Percentiles rank a stretch among this genome's conserved stretches.
These are phyloP conservation scores for Lodderomyces orthopsilosis DNA, from an alignment of 1,139 yeast species.

Conservation along the genomic window DNA sequence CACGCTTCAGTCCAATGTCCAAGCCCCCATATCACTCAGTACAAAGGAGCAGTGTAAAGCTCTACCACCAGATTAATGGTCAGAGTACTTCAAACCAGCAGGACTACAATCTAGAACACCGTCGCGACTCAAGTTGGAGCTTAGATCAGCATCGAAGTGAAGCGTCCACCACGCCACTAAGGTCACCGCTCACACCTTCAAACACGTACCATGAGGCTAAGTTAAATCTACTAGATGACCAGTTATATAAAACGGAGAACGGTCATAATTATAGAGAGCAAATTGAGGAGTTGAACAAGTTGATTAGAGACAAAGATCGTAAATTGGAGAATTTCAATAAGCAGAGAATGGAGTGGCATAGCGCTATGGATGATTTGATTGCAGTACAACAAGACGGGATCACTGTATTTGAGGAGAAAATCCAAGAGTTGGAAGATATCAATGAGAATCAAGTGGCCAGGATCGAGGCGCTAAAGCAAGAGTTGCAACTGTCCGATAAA, in stretches of 20 bases:
- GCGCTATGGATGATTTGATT: slow-evolving; percentile 53
- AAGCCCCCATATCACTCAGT: neutral
- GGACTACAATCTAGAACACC: neutral
- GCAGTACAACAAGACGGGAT: slow-evolving; percentile 39
- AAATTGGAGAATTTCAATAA: slow-evolving; percentile 46
- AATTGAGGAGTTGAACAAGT: slow-evolving; percentile 20
- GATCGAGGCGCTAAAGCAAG: slow-evolving; percentile 11
- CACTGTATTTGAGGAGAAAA: slow-evolving; percentile 19
- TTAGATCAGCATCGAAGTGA: neutral
- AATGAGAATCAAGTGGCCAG: slow-evolving; percentile 12
- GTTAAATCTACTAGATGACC: slow-evolving; percentile 9
- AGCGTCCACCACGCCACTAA: neutral
- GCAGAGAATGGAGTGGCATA: slow-evolving; percentile 58
- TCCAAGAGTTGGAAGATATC: slow-evolving; percentile 13
- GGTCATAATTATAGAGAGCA: slow-evolving; percentile 42
- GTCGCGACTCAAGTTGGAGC: slow-evolving; percentile 1
- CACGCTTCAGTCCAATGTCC: slow-evolving; percentile 2
- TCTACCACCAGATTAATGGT: neutral
- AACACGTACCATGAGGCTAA: slow-evolving; percentile 8
- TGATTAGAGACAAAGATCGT: slow-evolving; percentile 37
- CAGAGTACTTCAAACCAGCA: neutral
- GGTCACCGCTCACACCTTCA: slow-evolving; percentile 9
- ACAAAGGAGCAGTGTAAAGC: neutral
- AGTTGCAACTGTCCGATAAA: neutral
- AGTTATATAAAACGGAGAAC: slow-evolving; percentile 9